These are phyloP conservation scores for Erysiphe neolycopersici DNA, from an alignment of 2,329 filamentous ascomycete species.

Conservation along the genomic window DNA sequence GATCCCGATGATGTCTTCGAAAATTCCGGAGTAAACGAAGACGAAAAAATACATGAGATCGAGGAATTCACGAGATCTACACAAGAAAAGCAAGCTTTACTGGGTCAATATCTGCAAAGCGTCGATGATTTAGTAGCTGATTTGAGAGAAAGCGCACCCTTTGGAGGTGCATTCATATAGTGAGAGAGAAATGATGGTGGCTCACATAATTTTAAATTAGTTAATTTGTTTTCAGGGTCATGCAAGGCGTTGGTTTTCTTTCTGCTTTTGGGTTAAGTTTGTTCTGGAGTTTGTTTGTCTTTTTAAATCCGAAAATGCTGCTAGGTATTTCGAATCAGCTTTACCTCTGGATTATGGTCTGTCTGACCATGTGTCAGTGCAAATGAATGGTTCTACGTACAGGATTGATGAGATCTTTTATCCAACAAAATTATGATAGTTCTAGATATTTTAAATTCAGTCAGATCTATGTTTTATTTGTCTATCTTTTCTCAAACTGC, in stretches of 20 bases:
- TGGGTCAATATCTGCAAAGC: slow-evolving; percentile 31
- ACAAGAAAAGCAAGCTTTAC: slow-evolving; percentile 37
- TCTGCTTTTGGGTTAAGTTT: no score
- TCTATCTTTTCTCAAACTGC: no score
- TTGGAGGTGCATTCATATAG: slow-evolving; percentile 21
- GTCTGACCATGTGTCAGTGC: no score
- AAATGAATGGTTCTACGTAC: no score
- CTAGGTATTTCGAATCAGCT: no score
- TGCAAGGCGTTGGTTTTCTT: neutral
- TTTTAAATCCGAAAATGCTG: no score
- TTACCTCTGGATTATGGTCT: no score
- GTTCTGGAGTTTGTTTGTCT: no score
- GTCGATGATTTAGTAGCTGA: slow-evolving; percentile 44
- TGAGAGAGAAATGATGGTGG: neutral
- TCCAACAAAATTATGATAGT: no score
- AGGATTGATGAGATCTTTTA: no score
- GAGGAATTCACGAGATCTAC: slow-evolving; percentile 24
- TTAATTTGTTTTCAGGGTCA: neutral
- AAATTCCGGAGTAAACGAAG: slow-evolving; percentile 14
- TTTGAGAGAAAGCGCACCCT: slow-evolving; percentile 51
- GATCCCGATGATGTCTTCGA: slow-evolving; percentile 35
- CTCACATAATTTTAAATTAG: slow-evolving; percentile 1
- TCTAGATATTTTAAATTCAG: no score
- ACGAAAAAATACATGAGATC: slow-evolving; percentile 13
- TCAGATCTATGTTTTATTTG: no score